Evolutionary conservation across 2,329 filamentous ascomycete species (phyloP).

Genomic region (Pestalotiopsis sp.): DNA sequence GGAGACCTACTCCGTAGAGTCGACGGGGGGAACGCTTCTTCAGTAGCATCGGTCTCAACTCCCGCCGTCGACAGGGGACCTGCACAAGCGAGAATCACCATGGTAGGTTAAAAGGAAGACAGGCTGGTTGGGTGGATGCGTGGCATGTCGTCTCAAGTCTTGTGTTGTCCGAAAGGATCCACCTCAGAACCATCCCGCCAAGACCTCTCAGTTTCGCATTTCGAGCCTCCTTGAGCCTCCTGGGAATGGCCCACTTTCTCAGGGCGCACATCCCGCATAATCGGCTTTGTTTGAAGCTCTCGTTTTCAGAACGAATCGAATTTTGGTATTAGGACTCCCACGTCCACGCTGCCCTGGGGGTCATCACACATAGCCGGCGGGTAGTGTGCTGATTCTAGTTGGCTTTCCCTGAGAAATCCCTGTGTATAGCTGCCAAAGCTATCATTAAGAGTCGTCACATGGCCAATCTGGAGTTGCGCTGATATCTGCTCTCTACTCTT

Average conservation of each 20-base stretch:
- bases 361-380: constrained; percentile 13
- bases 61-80: constrained; percentile 6
- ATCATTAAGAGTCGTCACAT: not conserved
- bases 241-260: not conserved
- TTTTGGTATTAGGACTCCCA: constrained; percentile 1
- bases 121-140: not conserved
- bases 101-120: not conserved
- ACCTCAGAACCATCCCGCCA: not conserved
- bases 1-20: not conserved
- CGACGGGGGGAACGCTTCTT: not conserved
- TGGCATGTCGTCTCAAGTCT: constrained; percentile 15
- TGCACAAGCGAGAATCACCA: constrained; percentile 3
- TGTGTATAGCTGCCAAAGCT: constrained; percentile 7
- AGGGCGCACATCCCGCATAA: constrained; percentile 11
- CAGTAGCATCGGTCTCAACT: constrained; percentile 13
- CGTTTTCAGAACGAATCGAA: constrained; percentile 11
- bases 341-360: not conserved
- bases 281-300: constrained; percentile 12
- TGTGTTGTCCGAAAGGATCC: constrained; percentile 2
- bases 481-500: not conserved
- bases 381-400: constrained; percentile 7
- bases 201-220: constrained; percentile 10
- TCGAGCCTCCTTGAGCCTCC: constrained; percentile 12
- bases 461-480: not conserved
- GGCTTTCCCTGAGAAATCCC: not conserved